Percentiles rank a stretch among this genome's conserved stretches.
These are phyloP conservation scores for Fusarium sp. DNA, from an alignment of 2,329 filamentous ascomycete species.

Conservation along the genomic window DNA sequence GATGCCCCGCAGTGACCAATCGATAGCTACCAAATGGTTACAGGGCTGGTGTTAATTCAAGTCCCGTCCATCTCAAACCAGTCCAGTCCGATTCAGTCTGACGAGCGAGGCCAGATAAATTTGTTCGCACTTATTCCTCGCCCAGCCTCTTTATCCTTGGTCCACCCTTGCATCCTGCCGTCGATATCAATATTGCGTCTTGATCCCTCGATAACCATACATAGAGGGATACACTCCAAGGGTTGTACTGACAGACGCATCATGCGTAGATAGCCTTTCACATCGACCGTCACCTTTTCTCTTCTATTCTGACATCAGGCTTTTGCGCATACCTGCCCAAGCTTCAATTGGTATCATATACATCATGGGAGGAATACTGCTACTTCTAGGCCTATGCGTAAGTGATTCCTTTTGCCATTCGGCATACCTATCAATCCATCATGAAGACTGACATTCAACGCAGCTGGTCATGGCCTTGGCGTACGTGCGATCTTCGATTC, in stretches of 20 bases:
- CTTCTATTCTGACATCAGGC: slow-evolving; percentile 21
- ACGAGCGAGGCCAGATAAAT: slow-evolving; percentile 42
- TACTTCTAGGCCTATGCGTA: slow-evolving; percentile 59
- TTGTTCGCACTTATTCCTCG: slow-evolving; percentile 40
- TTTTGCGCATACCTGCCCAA: slow-evolving; percentile 27
- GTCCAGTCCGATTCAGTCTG: slow-evolving; percentile 31
- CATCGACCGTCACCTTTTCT: slow-evolving; percentile 10
- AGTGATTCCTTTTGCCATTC: slow-evolving; percentile 38
- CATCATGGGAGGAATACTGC: slow-evolving; percentile 57
- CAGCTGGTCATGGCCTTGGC: slow-evolving; percentile 71
- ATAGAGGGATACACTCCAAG: slow-evolving; percentile 10
- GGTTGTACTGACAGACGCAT: slow-evolving; percentile 24
- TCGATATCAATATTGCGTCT: slow-evolving; percentile 13
- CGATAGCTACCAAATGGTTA: slow-evolving; percentile 41
- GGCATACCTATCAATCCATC: background rate
- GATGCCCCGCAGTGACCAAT: slow-evolving; percentile 46
- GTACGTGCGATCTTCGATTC: slow-evolving; percentile 57
- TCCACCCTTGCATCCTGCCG: slow-evolving; percentile 26
- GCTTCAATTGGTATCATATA: slow-evolving; percentile 29
- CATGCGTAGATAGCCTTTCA: slow-evolving; percentile 45
- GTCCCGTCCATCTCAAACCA: slow-evolving; percentile 20
- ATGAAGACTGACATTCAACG: slow-evolving; percentile 41
- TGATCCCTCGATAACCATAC: slow-evolving; percentile 19
- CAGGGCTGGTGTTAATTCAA: slow-evolving; percentile 38
- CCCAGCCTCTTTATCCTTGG: slow-evolving; percentile 26